Base-by-base conservation (phyloP, 1,284 basidiomycete species). In the Trichosporon faecale region DNA sequence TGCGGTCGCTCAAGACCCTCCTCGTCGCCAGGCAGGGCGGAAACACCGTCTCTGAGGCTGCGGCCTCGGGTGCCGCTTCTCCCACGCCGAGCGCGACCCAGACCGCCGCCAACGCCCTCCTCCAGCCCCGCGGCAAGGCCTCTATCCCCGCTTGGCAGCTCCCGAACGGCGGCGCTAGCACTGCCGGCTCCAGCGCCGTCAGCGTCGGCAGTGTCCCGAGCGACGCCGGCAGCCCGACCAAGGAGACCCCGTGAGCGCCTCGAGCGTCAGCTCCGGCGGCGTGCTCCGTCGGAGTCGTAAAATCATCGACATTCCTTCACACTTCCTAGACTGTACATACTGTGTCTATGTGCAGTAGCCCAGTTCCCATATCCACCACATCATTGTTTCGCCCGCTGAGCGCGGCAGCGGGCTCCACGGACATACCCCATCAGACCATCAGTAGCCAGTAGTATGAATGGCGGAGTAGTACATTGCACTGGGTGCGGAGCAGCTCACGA, bases 1-100 rank as follows among this genome's bases (percentile, higher is more conserved):
- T 99, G 76, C 95, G 95, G 80, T 97, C 94, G 0, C 86, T 99
- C 73, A 98, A 98, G 82, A 90, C 95, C 0, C 87, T 99, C 18
- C 86, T 99, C 6, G 87, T 95, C n/a, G 93, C 91, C 73, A 88
- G 93, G 85, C 68, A 83, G 88, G 71, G 73, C n/a, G 46, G 37
- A 16, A 23, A 52, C 23, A 63, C 73, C 78, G 63, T 72, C 78
- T 5, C 67, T 73, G 25, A 76, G 79, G 2, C 74, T 72, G 11
- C 33, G 88, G 74, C 91, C 91, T 7, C 87, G 63, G 68, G 66
- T 7, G 52, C 70, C 49, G 29, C 65, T 2, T 23, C 18, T 23
- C 69, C 69, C 4, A 70, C 73, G 16, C 65, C 70, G 11, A 72
- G 68, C 14, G 68, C 74, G 11, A 79, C 77, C 1, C 74, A 74